phyloP scores from a whole-genome alignment of 73 alveolate genomes.

The Symbiodinium pilosum region DNA sequence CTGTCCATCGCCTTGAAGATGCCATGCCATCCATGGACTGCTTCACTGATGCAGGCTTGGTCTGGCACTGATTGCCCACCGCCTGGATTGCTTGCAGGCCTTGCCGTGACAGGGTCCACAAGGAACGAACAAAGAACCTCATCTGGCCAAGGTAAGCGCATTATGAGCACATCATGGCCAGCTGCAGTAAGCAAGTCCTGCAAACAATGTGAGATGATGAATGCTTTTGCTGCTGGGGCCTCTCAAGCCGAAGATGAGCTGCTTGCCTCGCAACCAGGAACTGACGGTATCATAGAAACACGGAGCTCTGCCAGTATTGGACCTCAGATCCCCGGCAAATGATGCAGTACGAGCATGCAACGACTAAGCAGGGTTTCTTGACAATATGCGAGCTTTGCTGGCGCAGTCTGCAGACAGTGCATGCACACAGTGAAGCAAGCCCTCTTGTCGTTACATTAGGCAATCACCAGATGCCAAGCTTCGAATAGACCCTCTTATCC shows the following conservation, averaged over 20 bases:
- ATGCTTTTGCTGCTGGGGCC: no score
- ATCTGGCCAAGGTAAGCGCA: neutral
- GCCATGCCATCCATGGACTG: neutral
- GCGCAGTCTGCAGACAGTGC: no score
- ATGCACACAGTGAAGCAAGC: no score
- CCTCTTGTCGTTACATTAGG: no score
- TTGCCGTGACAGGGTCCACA: neutral
- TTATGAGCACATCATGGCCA: conserved; percentile 66
- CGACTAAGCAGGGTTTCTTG: no score
- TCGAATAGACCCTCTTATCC: no score
- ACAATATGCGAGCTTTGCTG: no score
- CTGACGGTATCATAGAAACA: conserved; percentile 55
- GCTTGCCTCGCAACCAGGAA: conserved; percentile 84
- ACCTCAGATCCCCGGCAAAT: no score
- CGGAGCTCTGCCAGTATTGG: conserved; percentile 80
- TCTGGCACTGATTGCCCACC: neutral
- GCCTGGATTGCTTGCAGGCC: neutral
- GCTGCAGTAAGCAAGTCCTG: conserved; percentile 49
- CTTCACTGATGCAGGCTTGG: neutral
- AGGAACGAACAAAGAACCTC: neutral
- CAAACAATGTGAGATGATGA: no score
- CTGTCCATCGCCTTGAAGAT: conserved; percentile 82
- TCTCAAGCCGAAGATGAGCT: neutral
- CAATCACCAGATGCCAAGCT: no score
- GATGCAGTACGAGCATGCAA: no score